A percentile compares a stretch with the other conserved stretches of the same genome.
phyloP scores from a whole-genome alignment of 495 filamentous ascomycete species.

The Penicillium bialowiezense region DNA sequence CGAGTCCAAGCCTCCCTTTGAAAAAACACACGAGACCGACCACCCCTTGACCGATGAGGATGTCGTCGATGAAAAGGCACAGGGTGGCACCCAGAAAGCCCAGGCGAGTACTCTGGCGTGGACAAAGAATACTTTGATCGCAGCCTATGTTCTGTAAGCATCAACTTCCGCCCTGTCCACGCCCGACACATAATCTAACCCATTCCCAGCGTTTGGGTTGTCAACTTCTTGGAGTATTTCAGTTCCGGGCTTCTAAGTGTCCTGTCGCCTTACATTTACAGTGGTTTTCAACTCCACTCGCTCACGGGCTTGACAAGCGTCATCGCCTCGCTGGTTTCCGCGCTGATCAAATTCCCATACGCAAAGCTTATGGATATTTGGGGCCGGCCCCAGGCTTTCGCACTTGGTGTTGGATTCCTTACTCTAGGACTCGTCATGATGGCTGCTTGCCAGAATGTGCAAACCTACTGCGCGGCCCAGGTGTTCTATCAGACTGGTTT shows the following conservation, averaged over 20 bases:
- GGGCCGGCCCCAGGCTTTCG: slow-evolving; percentile 53
- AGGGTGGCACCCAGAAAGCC: slow-evolving; percentile 9
- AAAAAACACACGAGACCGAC: slow-evolving; percentile 1
- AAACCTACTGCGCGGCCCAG: slow-evolving; percentile 44
- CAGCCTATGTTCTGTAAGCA: slow-evolving; percentile 23
- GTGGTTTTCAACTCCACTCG: slow-evolving; percentile 26
- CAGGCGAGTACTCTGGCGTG: slow-evolving; percentile 18
- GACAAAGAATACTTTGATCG: slow-evolving; percentile 20
- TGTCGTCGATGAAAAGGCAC: slow-evolving; percentile 6
- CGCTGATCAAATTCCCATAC: slow-evolving; percentile 56
- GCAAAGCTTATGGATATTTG: slow-evolving; percentile 66
- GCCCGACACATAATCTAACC: not conserved
- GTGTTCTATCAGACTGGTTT: slow-evolving; percentile 48
- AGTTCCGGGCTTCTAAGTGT: slow-evolving; percentile 7
- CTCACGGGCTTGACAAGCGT: slow-evolving; percentile 26
- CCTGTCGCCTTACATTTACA: slow-evolving; percentile 26
- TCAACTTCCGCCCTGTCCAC: not conserved
- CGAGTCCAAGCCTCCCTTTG: not conserved
- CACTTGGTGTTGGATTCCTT: slow-evolving; percentile 26
- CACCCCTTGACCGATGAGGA: not conserved
- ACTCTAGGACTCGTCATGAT: slow-evolving; percentile 44
- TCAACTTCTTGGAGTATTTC: slow-evolving; percentile 25
- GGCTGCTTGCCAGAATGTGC: slow-evolving; percentile 43
- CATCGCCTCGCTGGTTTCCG: slow-evolving; percentile 47
- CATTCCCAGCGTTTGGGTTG: slow-evolving; percentile 22